These are phyloP conservation scores for Apiospora malaysiana DNA, from an alignment of 2,329 filamentous ascomycete species.

Conservation along the genomic window DNA sequence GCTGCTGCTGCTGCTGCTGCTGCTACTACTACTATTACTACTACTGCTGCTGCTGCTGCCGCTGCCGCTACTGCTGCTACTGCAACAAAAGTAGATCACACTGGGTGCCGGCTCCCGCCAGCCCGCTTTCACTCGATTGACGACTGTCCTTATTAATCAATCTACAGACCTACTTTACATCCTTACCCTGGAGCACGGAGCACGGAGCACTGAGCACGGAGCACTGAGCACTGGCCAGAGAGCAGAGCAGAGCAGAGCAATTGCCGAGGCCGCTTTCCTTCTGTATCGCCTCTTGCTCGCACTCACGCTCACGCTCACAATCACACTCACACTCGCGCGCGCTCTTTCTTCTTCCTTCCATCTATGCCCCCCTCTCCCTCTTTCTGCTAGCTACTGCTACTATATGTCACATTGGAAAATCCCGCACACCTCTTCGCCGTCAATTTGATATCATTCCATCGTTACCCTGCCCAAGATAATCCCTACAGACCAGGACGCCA, in stretches of 20 bases:
- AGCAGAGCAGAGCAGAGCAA: background rate
- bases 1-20: no score
- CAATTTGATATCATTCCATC: constrained; percentile 2
- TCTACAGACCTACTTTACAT: no score
- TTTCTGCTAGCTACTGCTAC: background rate
- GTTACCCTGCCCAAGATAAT: constrained; percentile 3
- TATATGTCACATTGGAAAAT: background rate
- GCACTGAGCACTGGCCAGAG: no score
- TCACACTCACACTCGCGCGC: background rate
- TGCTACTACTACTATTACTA: background rate
- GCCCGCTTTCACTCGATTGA: background rate
- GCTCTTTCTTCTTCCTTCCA: background rate
- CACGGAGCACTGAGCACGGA: no score
- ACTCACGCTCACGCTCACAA: background rate
- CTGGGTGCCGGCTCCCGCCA: background rate
- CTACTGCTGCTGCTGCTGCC: background rate
- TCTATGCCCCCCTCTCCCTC: background rate
- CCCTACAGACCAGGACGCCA: background rate
- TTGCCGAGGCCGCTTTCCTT: background rate
- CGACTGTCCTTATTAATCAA: background rate
- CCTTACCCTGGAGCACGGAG: no score
- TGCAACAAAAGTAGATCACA: background rate
- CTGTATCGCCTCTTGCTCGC: background rate
- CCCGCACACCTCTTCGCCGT: constrained; percentile 12
- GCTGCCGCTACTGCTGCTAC: background rate